Evolutionary conservation across 169 alveolate genomes (phyloP).

Genomic region (Eimeria acervulina): DNA sequence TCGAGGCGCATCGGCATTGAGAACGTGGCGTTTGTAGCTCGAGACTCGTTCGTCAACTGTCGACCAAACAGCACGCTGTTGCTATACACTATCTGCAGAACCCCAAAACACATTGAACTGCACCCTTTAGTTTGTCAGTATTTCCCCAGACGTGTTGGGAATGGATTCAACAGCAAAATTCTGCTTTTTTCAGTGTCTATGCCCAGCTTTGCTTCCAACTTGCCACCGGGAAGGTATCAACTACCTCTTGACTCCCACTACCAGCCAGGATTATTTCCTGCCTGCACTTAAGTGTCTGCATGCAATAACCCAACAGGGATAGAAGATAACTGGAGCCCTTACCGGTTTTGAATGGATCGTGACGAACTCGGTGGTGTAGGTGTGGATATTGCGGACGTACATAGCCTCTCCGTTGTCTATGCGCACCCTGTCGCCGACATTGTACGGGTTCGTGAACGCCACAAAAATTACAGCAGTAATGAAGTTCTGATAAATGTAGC

Average conservation of each 20-base stretch:
- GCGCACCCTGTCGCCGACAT: slow-evolving; percentile 92
- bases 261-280: neutral
- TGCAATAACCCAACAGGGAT: neutral
- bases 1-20: slow-evolving; percentile 62
- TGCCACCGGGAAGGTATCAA: neutral
- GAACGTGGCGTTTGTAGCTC: slow-evolving; percentile 72
- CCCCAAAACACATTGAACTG: neutral
- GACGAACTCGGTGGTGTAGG: slow-evolving; percentile 91
- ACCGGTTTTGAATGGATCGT: slow-evolving; percentile 87
- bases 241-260: neutral
- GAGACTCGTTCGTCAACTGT: slow-evolving; percentile 75
- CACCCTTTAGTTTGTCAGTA: neutral
- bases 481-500: slow-evolving; percentile 91
- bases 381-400: slow-evolving; percentile 90
- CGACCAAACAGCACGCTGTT: slow-evolving; percentile 73
- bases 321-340: neutral
- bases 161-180: neutral
- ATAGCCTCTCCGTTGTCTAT: slow-evolving; percentile 89
- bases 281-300: neutral
- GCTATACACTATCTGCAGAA: slow-evolving; percentile 77
- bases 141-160: neutral
- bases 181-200: neutral
- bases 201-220: neutral
- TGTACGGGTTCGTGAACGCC: slow-evolving; percentile 91
- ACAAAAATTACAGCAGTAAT: slow-evolving; percentile 92